These are phyloP conservation scores for Limonium bicolor DNA, from an alignment of 148 eudicot genomes.

Conservation along the genomic window DNA sequence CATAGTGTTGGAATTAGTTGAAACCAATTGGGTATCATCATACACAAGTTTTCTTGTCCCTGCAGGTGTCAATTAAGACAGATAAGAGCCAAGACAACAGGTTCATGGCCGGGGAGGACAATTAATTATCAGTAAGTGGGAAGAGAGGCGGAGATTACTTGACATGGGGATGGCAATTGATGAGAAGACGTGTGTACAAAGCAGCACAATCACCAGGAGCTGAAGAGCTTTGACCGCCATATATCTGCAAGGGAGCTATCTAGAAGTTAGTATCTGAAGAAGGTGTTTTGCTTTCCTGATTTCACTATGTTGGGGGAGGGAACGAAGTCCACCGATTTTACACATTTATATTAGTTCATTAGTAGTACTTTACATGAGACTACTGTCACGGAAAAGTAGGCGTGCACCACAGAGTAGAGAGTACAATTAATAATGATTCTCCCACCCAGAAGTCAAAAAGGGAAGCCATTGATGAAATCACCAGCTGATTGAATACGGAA, in stretches of 20 bases:
- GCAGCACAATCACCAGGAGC: conserved; percentile 14
- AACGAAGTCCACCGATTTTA: no score
- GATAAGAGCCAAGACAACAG: not conserved
- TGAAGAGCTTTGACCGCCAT: conserved; percentile 17
- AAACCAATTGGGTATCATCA: no score
- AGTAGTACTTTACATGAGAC: no score
- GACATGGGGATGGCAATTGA: conserved; percentile 23
- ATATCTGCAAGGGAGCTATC: not conserved
- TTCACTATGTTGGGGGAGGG: not conserved
- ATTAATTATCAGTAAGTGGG: no score
- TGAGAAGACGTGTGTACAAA: conserved; percentile 19
- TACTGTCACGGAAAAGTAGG: no score
- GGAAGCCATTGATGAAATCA: no score
- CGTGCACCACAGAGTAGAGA: no score
- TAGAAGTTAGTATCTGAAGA: not conserved
- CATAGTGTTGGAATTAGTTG: not conserved
- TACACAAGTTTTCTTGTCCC: not conserved
- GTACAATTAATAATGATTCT: no score
- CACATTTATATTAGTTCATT: no score
- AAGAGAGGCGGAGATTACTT: conserved; percentile 13
- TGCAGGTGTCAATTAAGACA: not conserved
- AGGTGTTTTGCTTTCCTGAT: not conserved
- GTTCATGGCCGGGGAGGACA: no score
- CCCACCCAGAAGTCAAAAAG: no score
- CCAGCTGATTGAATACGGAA: no score